Percentiles rank a stretch among this genome's conserved stretches.
Conservation (phyloP, 2,329 filamentous ascomycete genomes). For the Alternaria triticimaculans region DNA sequence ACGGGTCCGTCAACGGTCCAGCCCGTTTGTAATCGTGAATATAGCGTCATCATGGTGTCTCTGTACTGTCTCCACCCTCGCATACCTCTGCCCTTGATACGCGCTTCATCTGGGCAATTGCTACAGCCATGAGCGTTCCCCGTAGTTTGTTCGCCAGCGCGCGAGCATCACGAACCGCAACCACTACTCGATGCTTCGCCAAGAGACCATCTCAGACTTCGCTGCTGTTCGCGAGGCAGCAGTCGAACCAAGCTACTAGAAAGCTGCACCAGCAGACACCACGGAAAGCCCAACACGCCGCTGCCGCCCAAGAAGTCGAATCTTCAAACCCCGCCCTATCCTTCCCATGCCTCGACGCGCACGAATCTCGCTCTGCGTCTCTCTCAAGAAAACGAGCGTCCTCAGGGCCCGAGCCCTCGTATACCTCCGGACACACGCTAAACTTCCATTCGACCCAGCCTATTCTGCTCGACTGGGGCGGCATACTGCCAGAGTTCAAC, state of each 20-base stretch:
- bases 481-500: constrained; percentile 84
- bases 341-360: constrained; percentile 52
- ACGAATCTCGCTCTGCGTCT: constrained; percentile 63
- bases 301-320: constrained; percentile 30
- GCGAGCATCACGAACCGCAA: constrained; percentile 24
- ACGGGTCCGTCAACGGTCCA: constrained; percentile 2
- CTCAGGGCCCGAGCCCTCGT: constrained; percentile 88
- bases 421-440: constrained; percentile 86
- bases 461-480: constrained; percentile 91
- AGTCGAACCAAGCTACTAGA: constrained; percentile 30
- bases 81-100: constrained; percentile 5
- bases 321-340: constrained; percentile 51
- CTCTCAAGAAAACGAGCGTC: constrained; percentile 73
- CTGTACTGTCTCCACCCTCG: constrained; percentile 11
- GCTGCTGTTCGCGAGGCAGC: constrained; percentile 22
- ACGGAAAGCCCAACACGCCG: constrained; percentile 33
- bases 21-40: constrained; percentile 21
- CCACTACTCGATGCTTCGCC: constrained; percentile 9
- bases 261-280: constrained; percentile 40
- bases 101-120: neutral
- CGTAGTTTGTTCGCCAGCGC: constrained; percentile 36
- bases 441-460: constrained; percentile 76
- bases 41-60: constrained; percentile 26
- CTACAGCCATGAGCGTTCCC: constrained; percentile 38
- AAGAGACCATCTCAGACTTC: constrained; percentile 12